Base-by-base conservation (phyloP, 768 basidiomycete species). In the Suillus discolor region DNA sequence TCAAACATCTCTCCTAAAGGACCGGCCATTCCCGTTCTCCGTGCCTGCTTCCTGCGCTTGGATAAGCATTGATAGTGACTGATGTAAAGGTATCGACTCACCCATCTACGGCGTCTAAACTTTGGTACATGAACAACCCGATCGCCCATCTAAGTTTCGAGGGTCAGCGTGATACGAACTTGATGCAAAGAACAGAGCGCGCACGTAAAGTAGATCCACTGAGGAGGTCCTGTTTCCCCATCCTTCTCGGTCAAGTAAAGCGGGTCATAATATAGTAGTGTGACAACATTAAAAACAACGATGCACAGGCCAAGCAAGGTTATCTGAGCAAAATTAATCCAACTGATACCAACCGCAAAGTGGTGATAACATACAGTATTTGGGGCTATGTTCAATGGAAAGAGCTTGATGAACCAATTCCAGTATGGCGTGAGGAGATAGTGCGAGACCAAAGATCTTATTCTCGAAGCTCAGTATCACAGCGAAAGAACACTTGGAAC, bases 1-100 rank as follows among this genome's bases (percentile, higher is more conserved):
- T 99, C 97, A 76, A 99, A 99, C 89, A 99, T 90, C 77, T 99
- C 93, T 20, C 97, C 97, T 39, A 99, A 80, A 31, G 97, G 97
- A 6, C 97, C 94, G n/a, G 95, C 92, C 93, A 97, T 99, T 1
- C 95, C 95, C 1, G 96, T 97, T 61, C 97, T 81, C 67, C 97
- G 82, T 25, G 97, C 97, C 78, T 99, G 97, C 76, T 98, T 98
- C 18, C 97, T 94, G 69, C 3, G 57, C 2, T 23, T 34, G 11
- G 61, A 15, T 71, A 53, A 68, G 45, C 62, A 41, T 49, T 15
- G 70, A 62, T 51, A 57, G 57, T 34, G 66, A 71, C 67, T 73
- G 66, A 66, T 68, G 38, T 64, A 16, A 62, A 65, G 20, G 16
- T 45, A 45, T 63, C 36, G 12, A 71, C 87, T 38, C 69, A 93